Conservation (phyloP, 805 yeast genomes). For the Lachancea meyersii region DNA sequence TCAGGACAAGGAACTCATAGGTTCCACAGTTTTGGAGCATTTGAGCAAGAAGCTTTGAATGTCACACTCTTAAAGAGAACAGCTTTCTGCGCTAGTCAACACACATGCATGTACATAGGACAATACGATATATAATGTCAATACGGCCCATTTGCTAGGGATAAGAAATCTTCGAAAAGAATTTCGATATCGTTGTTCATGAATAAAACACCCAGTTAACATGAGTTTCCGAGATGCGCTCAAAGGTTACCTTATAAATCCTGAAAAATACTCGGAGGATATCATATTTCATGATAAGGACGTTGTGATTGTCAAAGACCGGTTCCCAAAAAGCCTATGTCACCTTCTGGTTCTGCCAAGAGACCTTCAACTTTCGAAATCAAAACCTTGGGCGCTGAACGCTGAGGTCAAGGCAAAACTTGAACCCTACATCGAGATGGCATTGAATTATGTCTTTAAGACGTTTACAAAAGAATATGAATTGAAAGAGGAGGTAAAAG, state of each 20-base stretch:
- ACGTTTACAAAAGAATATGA: constrained; percentile 14
- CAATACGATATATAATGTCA: constrained; percentile 1
- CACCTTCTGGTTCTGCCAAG: constrained; percentile 63
- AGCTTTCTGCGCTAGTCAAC: not conserved
- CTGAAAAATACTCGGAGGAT: constrained; percentile 34
- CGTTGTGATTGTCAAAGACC: constrained; percentile 52
- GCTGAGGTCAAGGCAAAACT: constrained; percentile 34
- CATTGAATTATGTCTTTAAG: constrained; percentile 29
- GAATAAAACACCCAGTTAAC: not conserved
- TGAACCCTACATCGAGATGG: constrained; percentile 30
- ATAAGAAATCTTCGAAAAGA: not conserved
- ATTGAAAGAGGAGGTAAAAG: constrained; percentile 9
- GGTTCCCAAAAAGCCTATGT: constrained; percentile 54
- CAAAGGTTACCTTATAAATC: constrained; percentile 42
- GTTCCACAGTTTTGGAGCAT: constrained; percentile 23
- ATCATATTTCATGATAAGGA: constrained; percentile 46
- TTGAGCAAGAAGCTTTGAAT: constrained; percentile 12
- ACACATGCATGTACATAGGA: constrained; percentile 5
- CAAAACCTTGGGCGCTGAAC: constrained; percentile 45
- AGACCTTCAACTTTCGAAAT: constrained; percentile 34
- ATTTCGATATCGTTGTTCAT: not conserved
- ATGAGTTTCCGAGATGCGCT: constrained; percentile 48
- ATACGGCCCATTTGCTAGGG: not conserved
- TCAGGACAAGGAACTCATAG: constrained; percentile 41
- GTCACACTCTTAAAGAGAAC: not conserved